These are phyloP conservation scores for Ceratocystiopsis brevicomis DNA, from an alignment of 2,329 filamentous ascomycete species.

Conservation along the genomic window DNA sequence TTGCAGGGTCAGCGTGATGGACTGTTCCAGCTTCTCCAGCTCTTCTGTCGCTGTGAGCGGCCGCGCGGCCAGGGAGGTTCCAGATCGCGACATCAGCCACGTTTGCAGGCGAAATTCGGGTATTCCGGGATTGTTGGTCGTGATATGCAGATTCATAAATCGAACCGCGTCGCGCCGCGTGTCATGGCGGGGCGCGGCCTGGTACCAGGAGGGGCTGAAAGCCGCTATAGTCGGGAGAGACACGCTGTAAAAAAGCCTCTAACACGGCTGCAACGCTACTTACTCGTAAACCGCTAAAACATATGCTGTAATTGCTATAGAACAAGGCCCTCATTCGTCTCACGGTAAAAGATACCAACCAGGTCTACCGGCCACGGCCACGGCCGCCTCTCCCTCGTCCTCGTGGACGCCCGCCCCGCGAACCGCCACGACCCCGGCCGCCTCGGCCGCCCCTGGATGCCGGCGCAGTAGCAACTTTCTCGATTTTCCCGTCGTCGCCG, in stretches of 20 bases:
- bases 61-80: conserved; percentile 24
- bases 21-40: conserved; percentile 87
- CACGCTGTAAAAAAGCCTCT: no score
- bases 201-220: no score
- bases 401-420: conserved; percentile 4
- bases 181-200: no score
- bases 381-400: conserved; percentile 1
- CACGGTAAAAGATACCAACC: no score
- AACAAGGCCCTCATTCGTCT: no score
- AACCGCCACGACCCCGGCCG: conserved; percentile 2
- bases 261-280: no score
- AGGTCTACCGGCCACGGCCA: not conserved
- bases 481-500: conserved; percentile 1
- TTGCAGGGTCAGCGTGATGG: conserved; percentile 89
- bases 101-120: not conserved
- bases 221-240: no score
- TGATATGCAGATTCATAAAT: conserved; percentile 1
- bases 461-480: not conserved
- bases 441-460: conserved; percentile 3
- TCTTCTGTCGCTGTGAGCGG: conserved; percentile 76
- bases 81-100: conserved; percentile 30
- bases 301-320: no score
- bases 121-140: not conserved
- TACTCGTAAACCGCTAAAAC: no score
- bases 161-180: not conserved